These are phyloP conservation scores for Pochonia chlamydosporia DNA, from an alignment of 2,329 filamentous ascomycete species.

Conservation along the genomic window DNA sequence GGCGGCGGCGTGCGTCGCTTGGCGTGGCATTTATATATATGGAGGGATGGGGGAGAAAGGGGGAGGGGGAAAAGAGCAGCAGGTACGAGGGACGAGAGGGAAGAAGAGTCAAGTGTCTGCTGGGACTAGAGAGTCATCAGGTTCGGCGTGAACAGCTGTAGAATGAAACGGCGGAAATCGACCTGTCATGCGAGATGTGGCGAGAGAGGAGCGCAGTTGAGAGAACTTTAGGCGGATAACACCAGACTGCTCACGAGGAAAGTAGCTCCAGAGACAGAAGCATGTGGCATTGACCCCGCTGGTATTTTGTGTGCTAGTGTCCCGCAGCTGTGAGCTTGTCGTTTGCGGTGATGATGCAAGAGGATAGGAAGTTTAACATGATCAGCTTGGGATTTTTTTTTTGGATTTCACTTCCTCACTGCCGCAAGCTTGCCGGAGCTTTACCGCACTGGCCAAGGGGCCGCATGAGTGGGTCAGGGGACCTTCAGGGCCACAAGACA, in stretches of 20 bases:
- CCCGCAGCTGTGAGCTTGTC: too few relatives aligned
- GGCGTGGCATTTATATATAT: conserved; percentile 12
- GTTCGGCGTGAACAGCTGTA: background rate
- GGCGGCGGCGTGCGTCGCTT: conserved; percentile 7
- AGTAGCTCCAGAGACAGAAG: too few relatives aligned
- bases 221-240: background rate
- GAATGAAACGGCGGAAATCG: background rate
- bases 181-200: background rate
- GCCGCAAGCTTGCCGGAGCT: background rate
- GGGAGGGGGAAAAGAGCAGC: background rate
- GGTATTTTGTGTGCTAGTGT: too few relatives aligned
- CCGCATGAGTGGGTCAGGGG: conserved; percentile 4
- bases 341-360: too few relatives aligned
- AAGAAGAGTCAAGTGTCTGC: too few relatives aligned
- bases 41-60: background rate
- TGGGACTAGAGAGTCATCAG: too few relatives aligned
- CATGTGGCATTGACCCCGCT: too few relatives aligned
- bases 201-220: background rate
- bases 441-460: background rate
- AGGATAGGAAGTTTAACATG: too few relatives aligned
- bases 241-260: too few relatives aligned
- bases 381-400: too few relatives aligned
- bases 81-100: background rate
- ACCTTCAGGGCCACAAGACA: background rate
- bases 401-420: background rate